Percentiles rank a stretch among this genome's conserved stretches.
These are phyloP conservation scores for Talaromyces albobiverticillius DNA, from an alignment of 2,329 filamentous ascomycete genomes.

Conservation along the genomic window DNA sequence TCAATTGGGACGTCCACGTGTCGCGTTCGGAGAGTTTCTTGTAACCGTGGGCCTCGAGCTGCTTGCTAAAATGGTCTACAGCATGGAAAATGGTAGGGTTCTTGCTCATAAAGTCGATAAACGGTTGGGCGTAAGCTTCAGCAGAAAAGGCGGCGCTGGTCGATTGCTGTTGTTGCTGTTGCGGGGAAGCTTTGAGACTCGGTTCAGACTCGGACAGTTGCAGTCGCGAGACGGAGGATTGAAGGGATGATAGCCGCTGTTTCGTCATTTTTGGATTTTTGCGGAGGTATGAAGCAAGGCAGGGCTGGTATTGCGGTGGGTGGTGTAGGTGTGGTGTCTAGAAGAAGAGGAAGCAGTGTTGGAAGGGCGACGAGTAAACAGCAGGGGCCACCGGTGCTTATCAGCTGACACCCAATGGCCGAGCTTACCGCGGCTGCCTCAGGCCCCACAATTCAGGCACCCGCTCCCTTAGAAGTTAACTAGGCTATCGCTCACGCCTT, in stretches of 20 bases:
- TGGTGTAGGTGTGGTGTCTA: background rate
- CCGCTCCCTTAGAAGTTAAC: too few relatives aligned
- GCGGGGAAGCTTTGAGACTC: slow-evolving; percentile 8
- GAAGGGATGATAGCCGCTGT: slow-evolving; percentile 26
- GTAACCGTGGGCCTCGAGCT: slow-evolving; percentile 71
- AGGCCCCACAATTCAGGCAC: background rate
- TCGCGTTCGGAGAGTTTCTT: slow-evolving; percentile 72
- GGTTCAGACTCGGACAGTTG: slow-evolving; percentile 21
- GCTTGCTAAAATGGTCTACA: slow-evolving; percentile 72
- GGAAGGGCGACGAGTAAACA: background rate
- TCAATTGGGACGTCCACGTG: slow-evolving; percentile 69
- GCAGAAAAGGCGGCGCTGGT: slow-evolving; percentile 25
- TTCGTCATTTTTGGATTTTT: slow-evolving; percentile 28
- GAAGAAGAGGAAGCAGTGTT: background rate
- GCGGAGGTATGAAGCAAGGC: background rate
- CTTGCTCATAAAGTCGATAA: slow-evolving; percentile 79
- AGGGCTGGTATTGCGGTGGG: background rate
- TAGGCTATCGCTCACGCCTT: slow-evolving; percentile 2
- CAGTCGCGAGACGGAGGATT: slow-evolving; percentile 28
- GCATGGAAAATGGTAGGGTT: slow-evolving; percentile 95
- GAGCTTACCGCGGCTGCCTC: background rate
- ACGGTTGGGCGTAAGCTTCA: slow-evolving; percentile 74
- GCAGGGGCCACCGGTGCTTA: background rate
- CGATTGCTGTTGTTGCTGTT: slow-evolving; percentile 15
- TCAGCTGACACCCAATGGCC: background rate